Conservation (phyloP, 108 stramenopile species). For the Epipyxis sp. region DNA sequence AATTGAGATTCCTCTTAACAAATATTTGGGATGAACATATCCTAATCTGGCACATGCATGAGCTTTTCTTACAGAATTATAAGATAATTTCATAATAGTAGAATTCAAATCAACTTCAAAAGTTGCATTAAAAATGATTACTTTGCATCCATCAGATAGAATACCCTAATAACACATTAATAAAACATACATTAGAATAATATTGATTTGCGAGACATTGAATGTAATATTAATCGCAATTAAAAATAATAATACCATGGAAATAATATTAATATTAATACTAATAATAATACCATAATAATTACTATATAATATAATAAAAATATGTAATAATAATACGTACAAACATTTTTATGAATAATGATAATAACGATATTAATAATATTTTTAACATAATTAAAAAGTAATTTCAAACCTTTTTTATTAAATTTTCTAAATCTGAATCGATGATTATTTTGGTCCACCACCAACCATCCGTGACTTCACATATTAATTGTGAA, state of each 20-base stretch:
- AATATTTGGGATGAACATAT: background rate
- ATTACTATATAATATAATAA: no score
- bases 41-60: background rate
- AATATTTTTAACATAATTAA: background rate
- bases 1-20: background rate
- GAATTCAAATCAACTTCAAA: background rate
- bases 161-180: no score
- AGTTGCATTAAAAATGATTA: background rate
- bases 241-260: no score
- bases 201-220: no score
- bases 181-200: no score
- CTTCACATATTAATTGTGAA: background rate
- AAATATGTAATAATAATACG: no score
- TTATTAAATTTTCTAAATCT: background rate
- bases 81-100: background rate
- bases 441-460: background rate
- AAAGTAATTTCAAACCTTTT: background rate
- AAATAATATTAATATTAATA: no score
- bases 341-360: no score
- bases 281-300: no score
- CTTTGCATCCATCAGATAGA: background rate
- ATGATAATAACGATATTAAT: background rate
- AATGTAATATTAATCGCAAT: no score
- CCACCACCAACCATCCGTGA: background rate
- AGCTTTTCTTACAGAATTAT: background rate